Percentiles rank a stretch among this genome's conserved stretches.
These are phyloP conservation scores for Aspergillus novofumigatus DNA, from an alignment of 2,329 filamentous ascomycete genomes.

Conservation along the genomic window DNA sequence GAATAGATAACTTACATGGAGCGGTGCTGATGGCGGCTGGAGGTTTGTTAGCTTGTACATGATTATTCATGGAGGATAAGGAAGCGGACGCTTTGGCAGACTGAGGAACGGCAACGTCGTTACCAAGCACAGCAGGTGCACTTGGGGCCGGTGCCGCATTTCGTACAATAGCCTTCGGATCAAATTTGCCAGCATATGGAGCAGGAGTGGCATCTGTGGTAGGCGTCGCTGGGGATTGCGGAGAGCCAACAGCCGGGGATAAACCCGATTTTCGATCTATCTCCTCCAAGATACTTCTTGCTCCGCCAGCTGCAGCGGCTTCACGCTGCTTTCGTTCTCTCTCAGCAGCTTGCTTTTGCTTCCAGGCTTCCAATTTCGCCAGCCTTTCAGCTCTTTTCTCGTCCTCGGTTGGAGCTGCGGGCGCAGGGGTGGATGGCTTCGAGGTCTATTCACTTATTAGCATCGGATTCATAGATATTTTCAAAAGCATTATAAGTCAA, in stretches of 20 bases:
- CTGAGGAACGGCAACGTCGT: conserved; percentile 50
- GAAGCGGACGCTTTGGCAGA: conserved; percentile 43
- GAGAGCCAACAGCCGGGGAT: conserved; percentile 51
- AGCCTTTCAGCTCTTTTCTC: conserved; percentile 76
- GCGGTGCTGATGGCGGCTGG: conserved; percentile 39
- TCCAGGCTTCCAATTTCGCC: conserved; percentile 85
- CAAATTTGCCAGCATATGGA: conserved; percentile 73
- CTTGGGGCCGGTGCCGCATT: conserved; percentile 62
- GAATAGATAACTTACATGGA: conserved; percentile 32
- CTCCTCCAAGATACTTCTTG: conserved; percentile 64
- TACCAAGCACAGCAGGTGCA: conserved; percentile 52
- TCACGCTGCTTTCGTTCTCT: conserved; percentile 69
- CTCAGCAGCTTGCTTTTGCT: conserved; percentile 75
- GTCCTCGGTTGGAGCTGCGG: conserved; percentile 58
- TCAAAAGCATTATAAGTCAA: background rate
- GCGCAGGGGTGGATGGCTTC: conserved; percentile 45
- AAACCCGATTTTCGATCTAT: conserved; percentile 65
- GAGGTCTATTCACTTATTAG: conserved; percentile 41
- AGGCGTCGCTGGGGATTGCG: conserved; percentile 48
- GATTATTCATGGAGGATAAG: conserved; percentile 37
- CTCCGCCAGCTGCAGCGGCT: conserved; percentile 57
- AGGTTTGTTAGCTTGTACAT: conserved; percentile 42
- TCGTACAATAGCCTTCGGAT: conserved; percentile 81
- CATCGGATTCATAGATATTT: background rate
- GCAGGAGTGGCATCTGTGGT: conserved; percentile 48